Base-by-base conservation (phyloP, 108 stramenopile species). In the Fistulifera pelliculosa region DNA sequence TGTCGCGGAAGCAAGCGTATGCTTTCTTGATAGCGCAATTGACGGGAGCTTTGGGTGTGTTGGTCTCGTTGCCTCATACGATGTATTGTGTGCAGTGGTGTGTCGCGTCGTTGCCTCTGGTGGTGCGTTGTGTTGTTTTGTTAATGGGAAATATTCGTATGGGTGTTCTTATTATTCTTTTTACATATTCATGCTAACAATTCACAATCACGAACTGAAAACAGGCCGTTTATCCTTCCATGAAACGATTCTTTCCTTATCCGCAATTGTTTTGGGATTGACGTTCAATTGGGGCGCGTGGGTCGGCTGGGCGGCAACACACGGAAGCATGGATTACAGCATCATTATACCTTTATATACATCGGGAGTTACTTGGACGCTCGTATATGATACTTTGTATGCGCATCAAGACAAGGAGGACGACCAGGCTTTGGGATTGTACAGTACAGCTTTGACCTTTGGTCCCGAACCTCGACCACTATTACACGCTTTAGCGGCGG, bases 321-420 rank as follows among this genome's bases (percentile, higher is more conserved):
- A 74, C 51, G 92, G 91, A 1, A 47, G 38, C 17, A 69, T 95
- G 45, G 77, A 88, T 62, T 76, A 75, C 54, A 47, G 49, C 23
- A 65, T 93, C 48, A 69, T 90, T 17, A 64, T 65, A 16, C 97
- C 97, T 6, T 59, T 97, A 49, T 99, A 98, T 68, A 49, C 62
- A 0, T 76, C 79, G 27, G 90, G 94, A 5, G 76, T 96, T 0
- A 62, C 76, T n/a, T 98, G 97, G 97, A 99, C 98, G 2, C 22
- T 99, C 49, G 81, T 98, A 11, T 99, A 99, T 63, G 98, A 99
- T 74, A 99, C 96, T 8, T 58, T 99, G 27, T 99, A 99, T 75
- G 98, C 95, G 11, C 91, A 98, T 70, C 98, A 99, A 75, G 98
- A 98, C 69, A 94, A 93, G 75, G 56, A 38, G 11, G 97, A 98